A percentile compares a stretch with the other conserved stretches of the same genome.
Conservation (phyloP, 495 filamentous ascomycete genomes). For the Trichoderma asperelloides region DNA sequence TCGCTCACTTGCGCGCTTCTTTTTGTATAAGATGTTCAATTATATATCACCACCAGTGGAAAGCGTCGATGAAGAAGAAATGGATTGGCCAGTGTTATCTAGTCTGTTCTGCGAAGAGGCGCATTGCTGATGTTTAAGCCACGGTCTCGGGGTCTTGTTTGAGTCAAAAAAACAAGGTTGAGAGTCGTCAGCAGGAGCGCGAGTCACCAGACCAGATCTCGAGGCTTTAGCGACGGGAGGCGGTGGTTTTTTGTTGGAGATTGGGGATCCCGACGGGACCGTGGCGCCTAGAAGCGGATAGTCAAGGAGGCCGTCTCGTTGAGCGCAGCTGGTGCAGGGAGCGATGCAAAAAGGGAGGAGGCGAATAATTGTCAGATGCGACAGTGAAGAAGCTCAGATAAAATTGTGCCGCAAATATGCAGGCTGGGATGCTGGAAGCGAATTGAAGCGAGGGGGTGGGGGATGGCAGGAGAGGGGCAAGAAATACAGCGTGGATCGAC, state of each 20-base stretch:
- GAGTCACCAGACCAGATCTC: conserved; percentile 2
- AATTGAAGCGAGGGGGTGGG: conserved; percentile 5
- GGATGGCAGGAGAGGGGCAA: neutral
- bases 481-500: neutral
- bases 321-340: neutral
- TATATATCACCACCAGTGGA: neutral
- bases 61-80: neutral
- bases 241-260: neutral
- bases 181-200: neutral
- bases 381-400: neutral
- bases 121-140: neutral
- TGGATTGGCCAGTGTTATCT: conserved; percentile 2
- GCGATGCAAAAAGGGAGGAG: neutral
- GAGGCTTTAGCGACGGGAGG: neutral
- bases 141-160: neutral
- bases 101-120: neutral
- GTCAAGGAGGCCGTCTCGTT: neutral
- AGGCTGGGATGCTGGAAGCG: neutral
- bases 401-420: neutral
- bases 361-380: neutral
- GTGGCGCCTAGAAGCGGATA: neutral
- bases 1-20: neutral
- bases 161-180: neutral
- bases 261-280: neutral
- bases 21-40: neutral